Evolutionary conservation across 1,284 basidiomycete genomes (phyloP).

Genomic region (Puccinia brachypodii): DNA sequence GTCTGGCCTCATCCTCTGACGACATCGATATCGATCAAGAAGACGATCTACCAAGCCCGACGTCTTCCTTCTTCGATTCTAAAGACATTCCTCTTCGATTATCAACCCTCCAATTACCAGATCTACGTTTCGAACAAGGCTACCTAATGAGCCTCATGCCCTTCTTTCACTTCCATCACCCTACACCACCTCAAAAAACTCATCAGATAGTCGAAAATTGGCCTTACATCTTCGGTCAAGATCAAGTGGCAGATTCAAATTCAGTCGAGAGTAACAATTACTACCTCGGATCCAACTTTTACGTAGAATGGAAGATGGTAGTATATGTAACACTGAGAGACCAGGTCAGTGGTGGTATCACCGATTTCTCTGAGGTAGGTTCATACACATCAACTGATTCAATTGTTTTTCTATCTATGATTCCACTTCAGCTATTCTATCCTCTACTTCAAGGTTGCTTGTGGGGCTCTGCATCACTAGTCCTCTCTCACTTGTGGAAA

Average conservation of each 20-base stretch:
- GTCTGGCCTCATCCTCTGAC: neutral
- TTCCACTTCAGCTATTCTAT: slow-evolving; percentile 18
- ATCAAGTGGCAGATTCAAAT: neutral
- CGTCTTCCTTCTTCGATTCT: slow-evolving; percentile 19
- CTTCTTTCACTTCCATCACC: slow-evolving; percentile 30
- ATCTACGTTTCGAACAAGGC: slow-evolving; percentile 43
- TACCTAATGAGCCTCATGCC: slow-evolving; percentile 40
- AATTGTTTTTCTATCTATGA: neutral
- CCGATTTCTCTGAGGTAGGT: neutral
- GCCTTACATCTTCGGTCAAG: slow-evolving; percentile 3
- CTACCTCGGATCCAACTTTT: slow-evolving; percentile 36
- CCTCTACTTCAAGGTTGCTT: slow-evolving; percentile 34
- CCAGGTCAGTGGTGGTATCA: slow-evolving; percentile 6
- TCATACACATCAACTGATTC: neutral
- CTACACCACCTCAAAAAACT: neutral
- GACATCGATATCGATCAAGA: neutral
- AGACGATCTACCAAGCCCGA: slow-evolving; percentile 1
- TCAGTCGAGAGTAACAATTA: neutral
- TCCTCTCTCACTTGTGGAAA: slow-evolving; percentile 20
- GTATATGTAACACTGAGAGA: slow-evolving; percentile 38
- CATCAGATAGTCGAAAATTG: neutral
- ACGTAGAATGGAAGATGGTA: slow-evolving; percentile 39
- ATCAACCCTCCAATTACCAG: slow-evolving; percentile 14
- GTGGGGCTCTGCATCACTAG: slow-evolving; percentile 30
- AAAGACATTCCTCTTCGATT: slow-evolving; percentile 3